Evolutionary conservation across 1,139 yeast species (phyloP), one percentile per base, ranked within the genome.

Genomic region (Hanseniaspora uvarum): DNA sequence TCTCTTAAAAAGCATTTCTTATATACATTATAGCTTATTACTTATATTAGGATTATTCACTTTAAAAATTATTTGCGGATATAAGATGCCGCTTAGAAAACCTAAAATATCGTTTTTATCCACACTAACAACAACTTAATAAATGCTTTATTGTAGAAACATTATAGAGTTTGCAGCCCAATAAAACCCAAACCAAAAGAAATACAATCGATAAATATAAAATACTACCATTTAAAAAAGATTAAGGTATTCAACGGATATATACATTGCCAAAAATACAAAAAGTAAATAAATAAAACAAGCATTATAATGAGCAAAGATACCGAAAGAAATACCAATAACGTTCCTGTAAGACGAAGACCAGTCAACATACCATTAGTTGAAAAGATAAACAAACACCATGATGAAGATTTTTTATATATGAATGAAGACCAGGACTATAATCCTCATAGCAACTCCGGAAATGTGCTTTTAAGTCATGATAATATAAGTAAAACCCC

Each of bases 401-500:
- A 44, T 3, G 57, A 44, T 14, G 58, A 55, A 8, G 53, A 51
- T 14, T 49, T 51, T 31, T 51, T 43, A 12, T 43, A 44, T 7
- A 33, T 21, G 28, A 46, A 14, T 14, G 18, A 33, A 8, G 19
- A 33, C 14, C 16, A 31, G 14, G 16, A 31, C 2, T 5, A 31
- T 16, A 3, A 12, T 31, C 14, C 36, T 19, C 5, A 8, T 23
- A 16, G 7, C 4, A 18, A 11, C 5, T 18, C 26, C 18, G 26
- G 16, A 8, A 28, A 18, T 24, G 19, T 19, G 12, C 1, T 21
- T 4, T 3, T 19, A 19, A 36, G 21, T 7, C 47, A 46, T 7
- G 53, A 38, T 31, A 34, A 39, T 4, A 30, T 52, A 5, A 58
- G 58, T 8, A 53, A 31, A 16, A 55, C 55, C 14, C 55, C 55